Evolutionary conservation across 139 green algal genomes (phyloP).

Genomic region (Haematococcus lacustris): DNA sequence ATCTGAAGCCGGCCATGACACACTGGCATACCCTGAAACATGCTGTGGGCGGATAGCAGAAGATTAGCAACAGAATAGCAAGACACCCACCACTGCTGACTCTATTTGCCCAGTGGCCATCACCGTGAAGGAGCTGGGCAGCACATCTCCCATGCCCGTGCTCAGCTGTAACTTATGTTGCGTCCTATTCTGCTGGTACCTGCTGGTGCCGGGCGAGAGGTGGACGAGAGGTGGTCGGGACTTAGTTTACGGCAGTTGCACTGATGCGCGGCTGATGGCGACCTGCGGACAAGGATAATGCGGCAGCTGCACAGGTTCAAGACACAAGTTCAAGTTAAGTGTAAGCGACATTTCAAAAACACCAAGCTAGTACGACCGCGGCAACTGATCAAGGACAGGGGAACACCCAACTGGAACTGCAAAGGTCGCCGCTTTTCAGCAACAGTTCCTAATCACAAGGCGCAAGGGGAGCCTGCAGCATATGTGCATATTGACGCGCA

Average conservation of each 20-base stretch:
- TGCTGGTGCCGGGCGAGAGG: too few relatives aligned
- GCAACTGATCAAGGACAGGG: too few relatives aligned
- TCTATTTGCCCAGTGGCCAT: conserved; percentile 63
- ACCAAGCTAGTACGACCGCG: too few relatives aligned
- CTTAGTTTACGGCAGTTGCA: background rate
- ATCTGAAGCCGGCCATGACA: conserved; percentile 23
- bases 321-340: too few relatives aligned
- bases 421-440: too few relatives aligned
- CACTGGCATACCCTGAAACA: background rate
- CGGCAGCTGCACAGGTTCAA: background rate
- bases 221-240: too few relatives aligned
- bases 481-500: too few relatives aligned
- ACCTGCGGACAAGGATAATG: background rate
- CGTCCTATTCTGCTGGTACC: too few relatives aligned
- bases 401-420: too few relatives aligned
- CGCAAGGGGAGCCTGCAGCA: too few relatives aligned
- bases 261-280: background rate
- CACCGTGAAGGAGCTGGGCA: conserved; percentile 53
- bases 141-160: background rate
- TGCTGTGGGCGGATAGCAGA: conserved; percentile 12
- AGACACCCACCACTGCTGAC: conserved; percentile 32
- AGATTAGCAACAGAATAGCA: background rate
- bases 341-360: too few relatives aligned
- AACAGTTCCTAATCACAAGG: too few relatives aligned
- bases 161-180: background rate